Evolutionary conservation across 2,329 filamentous ascomycete genomes (phyloP).

Genomic region (Hymenotorrendiella dingleyae): DNA sequence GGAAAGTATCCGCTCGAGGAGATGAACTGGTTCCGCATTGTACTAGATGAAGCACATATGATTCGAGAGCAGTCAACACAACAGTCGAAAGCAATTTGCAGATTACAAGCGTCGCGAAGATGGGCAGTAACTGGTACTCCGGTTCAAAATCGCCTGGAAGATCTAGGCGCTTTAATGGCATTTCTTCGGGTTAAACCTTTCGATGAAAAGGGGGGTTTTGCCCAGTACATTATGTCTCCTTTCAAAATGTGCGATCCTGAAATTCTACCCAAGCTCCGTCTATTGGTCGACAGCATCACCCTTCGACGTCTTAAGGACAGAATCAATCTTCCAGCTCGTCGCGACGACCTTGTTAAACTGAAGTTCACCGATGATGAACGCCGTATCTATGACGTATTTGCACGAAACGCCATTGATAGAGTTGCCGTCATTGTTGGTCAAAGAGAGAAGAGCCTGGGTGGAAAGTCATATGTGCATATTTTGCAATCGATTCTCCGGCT

Average conservation of each 20-base stretch:
- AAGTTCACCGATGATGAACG: conserved; percentile 72
- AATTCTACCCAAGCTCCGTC: conserved; percentile 76
- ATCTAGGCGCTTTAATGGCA: conserved; percentile 78
- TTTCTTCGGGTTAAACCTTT: conserved; percentile 85
- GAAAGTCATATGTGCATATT: conserved; percentile 89
- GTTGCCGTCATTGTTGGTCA: conserved; percentile 68
- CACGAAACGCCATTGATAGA: conserved; percentile 71
- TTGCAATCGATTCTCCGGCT: conserved; percentile 85
- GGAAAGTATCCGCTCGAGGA: conserved; percentile 62
- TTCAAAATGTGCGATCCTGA: conserved; percentile 84
- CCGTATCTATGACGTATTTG: conserved; percentile 77
- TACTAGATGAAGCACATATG: conserved; percentile 90
- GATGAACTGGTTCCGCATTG: conserved; percentile 88
- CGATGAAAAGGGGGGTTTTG: conserved; percentile 69
- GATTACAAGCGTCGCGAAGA: conserved; percentile 70
- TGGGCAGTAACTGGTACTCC: conserved; percentile 98
- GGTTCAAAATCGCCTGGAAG: conserved; percentile 88
- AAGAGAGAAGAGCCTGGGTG: conserved; percentile 63
- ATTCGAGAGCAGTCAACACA: conserved; percentile 81
- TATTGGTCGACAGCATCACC: conserved; percentile 92
- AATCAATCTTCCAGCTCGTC: conserved; percentile 71
- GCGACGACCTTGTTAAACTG: conserved; percentile 67
- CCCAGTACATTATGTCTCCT: conserved; percentile 71
- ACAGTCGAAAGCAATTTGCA: conserved; percentile 79
- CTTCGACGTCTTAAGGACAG: conserved; percentile 87